A percentile compares a stretch with the other conserved stretches of the same genome.
These are phyloP conservation scores for Oryza officinalis DNA, from an alignment of 176 grass and related monocot genomes.

Conservation along the genomic window DNA sequence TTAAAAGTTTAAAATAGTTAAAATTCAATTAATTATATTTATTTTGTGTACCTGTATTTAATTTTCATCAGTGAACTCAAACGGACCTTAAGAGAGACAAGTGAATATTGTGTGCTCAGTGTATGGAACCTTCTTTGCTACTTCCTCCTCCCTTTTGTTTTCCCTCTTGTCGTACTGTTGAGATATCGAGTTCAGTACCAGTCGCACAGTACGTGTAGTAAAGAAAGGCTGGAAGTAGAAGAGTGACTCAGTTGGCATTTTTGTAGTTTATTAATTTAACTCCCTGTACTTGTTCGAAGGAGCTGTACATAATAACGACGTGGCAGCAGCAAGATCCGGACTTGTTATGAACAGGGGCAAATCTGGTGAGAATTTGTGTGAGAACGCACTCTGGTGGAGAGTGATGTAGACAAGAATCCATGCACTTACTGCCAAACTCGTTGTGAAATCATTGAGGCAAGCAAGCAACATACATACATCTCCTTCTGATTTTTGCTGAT, in stretches of 20 bases:
- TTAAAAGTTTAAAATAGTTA: no score
- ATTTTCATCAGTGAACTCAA: no score
- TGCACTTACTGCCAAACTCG: neutral
- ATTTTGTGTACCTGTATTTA: no score
- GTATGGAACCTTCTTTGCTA: constrained; percentile 38
- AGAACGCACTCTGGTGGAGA: neutral
- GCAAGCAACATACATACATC: neutral
- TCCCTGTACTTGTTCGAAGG: neutral
- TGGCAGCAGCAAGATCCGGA: neutral
- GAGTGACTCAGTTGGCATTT: neutral
- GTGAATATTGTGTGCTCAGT: constrained; percentile 1
- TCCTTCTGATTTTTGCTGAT: neutral
- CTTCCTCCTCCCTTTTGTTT: neutral
- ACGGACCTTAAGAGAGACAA: constrained; percentile 26
- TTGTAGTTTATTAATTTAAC: neutral
- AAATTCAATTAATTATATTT: no score
- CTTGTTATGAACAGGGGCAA: constrained; percentile 19
- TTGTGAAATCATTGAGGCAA: neutral
- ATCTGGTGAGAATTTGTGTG: constrained; percentile 15
- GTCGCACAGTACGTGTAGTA: neutral
- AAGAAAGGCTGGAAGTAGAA: neutral
- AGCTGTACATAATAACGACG: constrained; percentile 20
- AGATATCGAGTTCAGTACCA: neutral
- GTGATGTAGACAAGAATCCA: neutral
- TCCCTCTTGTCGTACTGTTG: neutral